Conservation (phyloP, 805 yeast genomes). For the Limtongia smithiae region DNA sequence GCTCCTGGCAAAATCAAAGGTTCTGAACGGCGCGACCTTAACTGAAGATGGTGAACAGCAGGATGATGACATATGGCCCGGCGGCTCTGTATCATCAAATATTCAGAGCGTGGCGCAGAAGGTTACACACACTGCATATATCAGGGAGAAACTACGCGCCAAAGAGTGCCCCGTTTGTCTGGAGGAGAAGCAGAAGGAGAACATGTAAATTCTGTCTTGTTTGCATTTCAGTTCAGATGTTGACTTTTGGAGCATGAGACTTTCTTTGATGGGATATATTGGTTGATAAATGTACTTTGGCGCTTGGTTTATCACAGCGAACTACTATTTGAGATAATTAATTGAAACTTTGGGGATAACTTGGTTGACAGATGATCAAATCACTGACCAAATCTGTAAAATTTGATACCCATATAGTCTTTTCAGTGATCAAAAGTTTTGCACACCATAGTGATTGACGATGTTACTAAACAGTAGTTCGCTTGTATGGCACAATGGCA, state of each 20-base stretch:
- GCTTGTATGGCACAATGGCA: slow-evolving; percentile 24
- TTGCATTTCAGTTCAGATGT: not conserved
- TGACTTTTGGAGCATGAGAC: not conserved
- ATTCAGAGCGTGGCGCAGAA: slow-evolving; percentile 23
- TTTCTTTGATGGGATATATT: too few relatives aligned
- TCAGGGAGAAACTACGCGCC: slow-evolving; percentile 15
- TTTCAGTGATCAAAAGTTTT: too few relatives aligned
- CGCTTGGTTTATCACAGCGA: too few relatives aligned
- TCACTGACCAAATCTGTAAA: too few relatives aligned
- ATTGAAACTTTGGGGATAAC: too few relatives aligned
- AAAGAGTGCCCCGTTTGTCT: slow-evolving; percentile 19
- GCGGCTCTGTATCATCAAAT: slow-evolving; percentile 2
- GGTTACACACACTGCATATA: slow-evolving; percentile 25
- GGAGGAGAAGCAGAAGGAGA: slow-evolving; percentile 8
- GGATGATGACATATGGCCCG: slow-evolving; percentile 16
- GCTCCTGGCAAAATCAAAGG: slow-evolving; percentile 5
- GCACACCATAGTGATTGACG: too few relatives aligned
- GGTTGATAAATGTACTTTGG: too few relatives aligned
- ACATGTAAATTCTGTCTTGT: not conserved
- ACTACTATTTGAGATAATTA: too few relatives aligned
- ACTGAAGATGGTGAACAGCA: slow-evolving; percentile 2
- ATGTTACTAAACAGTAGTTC: too few relatives aligned
- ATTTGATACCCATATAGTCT: too few relatives aligned
- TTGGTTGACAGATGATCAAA: too few relatives aligned
- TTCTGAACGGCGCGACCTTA: not conserved